Percentiles rank a stretch among this genome's conserved stretches.
These are phyloP conservation scores for Hyaloscypha bicolor DNA, from an alignment of 495 filamentous ascomycete genomes.

Conservation along the genomic window DNA sequence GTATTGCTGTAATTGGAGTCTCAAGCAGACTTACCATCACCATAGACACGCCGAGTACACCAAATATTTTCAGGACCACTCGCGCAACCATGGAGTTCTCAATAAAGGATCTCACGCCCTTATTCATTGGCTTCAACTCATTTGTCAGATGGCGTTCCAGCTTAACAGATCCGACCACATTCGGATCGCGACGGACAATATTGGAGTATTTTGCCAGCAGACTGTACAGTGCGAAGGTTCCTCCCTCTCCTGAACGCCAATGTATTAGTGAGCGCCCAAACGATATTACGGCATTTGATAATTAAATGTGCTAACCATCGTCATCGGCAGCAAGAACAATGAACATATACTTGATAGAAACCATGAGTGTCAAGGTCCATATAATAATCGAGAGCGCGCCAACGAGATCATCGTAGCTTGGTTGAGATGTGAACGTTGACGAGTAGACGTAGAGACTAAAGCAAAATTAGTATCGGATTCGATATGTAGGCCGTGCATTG, in stretches of 20 bases:
- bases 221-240: slow-evolving; percentile 73
- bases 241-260: slow-evolving; percentile 57
- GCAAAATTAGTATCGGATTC: background rate
- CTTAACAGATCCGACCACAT: slow-evolving; percentile 36
- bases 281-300: background rate
- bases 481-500: background rate
- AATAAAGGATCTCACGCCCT: slow-evolving; percentile 54
- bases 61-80: slow-evolving; percentile 62
- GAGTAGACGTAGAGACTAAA: slow-evolving; percentile 42
- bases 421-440: slow-evolving; percentile 63
- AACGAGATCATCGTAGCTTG: slow-evolving; percentile 62
- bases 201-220: slow-evolving; percentile 67
- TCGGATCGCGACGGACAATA: slow-evolving; percentile 34
- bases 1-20: slow-evolving; percentile 3
- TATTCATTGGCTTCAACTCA: slow-evolving; percentile 55
- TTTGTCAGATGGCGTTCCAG: slow-evolving; percentile 61
- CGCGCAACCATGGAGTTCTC: slow-evolving; percentile 58
- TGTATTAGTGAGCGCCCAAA: background rate
- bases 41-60: slow-evolving; percentile 70
- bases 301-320: slow-evolving; percentile 44
- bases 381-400: slow-evolving; percentile 74
- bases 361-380: slow-evolving; percentile 74
- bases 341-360: slow-evolving; percentile 72
- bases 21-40: slow-evolving; percentile 51
- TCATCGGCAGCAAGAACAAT: slow-evolving; percentile 73